Evolutionary conservation across 164 flowering plant genomes (phyloP), one percentile per base, ranked within the genome.

Genomic region (Tetrastigma voinierianum): DNA sequence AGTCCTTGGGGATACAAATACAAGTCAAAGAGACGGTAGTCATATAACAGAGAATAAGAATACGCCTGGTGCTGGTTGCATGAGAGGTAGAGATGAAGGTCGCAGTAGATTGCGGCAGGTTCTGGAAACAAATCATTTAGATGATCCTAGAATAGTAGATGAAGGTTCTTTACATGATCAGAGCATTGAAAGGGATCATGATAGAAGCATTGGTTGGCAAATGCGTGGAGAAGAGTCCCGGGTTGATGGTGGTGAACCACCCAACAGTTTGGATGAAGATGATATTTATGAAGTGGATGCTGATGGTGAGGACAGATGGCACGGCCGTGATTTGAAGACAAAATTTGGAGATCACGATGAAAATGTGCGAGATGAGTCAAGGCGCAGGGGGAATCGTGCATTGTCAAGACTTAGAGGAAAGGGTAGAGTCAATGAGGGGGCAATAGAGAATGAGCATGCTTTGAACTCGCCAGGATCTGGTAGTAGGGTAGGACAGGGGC

Each of bases 1-100:
- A 61, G 90, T 87, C 64, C 78, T 96, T 68, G 98, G 97, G 24
- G 98, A 89, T 65, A 67, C 81, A 46, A 85, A 71, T 69, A 61
- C 75, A 17, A 82, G 76, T 67, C 98, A 86, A 43, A 95, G 78
- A 72, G 96, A 89, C 66, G 67, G 70, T 55, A 68, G 57, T 64
- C 73, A 78, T 80, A 51, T 54, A 25, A 17, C 70, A 45, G 98
- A 93, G 12, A 62, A 57, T 66, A 93, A 84, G 78, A 70, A 53
- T 80, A 51, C 75, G 1, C 72, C 88, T 57, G 66, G 71, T 69
- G 64, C 75, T 69, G 61, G 68, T 52, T 59, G 68, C 54, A 44
- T 74, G 7, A 84, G 86, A 82, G 70, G 78, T 53, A 87, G 86
- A 84, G 98, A 93, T 52, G 99, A 92, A 59, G 67, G 76, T 65